These are phyloP conservation scores for Pseudodiploospora longispora DNA, from an alignment of 2,329 filamentous ascomycete genomes.

Conservation along the genomic window DNA sequence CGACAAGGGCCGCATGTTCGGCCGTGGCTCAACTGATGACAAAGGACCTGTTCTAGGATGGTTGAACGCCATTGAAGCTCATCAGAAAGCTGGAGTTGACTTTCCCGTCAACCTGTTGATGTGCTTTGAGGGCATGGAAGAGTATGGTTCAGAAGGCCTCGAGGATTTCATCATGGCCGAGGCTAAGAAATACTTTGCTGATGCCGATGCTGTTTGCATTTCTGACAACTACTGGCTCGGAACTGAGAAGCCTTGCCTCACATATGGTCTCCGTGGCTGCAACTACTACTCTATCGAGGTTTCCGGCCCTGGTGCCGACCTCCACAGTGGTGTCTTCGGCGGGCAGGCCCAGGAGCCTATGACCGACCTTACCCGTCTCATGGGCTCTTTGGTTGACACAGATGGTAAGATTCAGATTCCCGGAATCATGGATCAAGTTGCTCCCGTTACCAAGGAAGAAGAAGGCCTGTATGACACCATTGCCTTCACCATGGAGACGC, in stretches of 20 bases:
- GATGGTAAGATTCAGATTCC: slow-evolving; percentile 89
- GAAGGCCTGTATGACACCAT: slow-evolving; percentile 81
- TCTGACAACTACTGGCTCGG: slow-evolving; percentile 99
- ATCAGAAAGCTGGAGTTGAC: slow-evolving; percentile 88
- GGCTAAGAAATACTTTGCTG: slow-evolving; percentile 89
- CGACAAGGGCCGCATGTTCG: slow-evolving; percentile 90
- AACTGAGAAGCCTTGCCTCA: slow-evolving; percentile 95
- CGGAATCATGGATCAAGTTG: slow-evolving; percentile 91
- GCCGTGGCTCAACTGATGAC: slow-evolving; percentile 91
- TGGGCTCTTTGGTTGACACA: slow-evolving; percentile 79
- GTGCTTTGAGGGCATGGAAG: slow-evolving; percentile 99
- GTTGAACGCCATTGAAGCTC: slow-evolving; percentile 96
- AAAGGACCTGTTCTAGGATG: slow-evolving; percentile 96
- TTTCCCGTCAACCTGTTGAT: slow-evolving; percentile 97
- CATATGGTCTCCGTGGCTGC: slow-evolving; percentile 92
- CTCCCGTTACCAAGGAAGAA: slow-evolving; percentile 78
- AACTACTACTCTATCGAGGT: slow-evolving; percentile 96
- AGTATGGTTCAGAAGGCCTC: slow-evolving; percentile 92
- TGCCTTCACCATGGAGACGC: slow-evolving; percentile 90
- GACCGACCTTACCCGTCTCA: slow-evolving; percentile 82
- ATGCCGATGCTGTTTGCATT: slow-evolving; percentile 94
- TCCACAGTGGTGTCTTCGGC: slow-evolving; percentile 95
- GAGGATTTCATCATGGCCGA: slow-evolving; percentile 91
- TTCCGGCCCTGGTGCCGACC: slow-evolving; percentile 82
- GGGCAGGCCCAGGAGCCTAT: slow-evolving; percentile 96